Base-by-base conservation (phyloP, 768 basidiomycete genomes). In the Steccherinum ochraceum region DNA sequence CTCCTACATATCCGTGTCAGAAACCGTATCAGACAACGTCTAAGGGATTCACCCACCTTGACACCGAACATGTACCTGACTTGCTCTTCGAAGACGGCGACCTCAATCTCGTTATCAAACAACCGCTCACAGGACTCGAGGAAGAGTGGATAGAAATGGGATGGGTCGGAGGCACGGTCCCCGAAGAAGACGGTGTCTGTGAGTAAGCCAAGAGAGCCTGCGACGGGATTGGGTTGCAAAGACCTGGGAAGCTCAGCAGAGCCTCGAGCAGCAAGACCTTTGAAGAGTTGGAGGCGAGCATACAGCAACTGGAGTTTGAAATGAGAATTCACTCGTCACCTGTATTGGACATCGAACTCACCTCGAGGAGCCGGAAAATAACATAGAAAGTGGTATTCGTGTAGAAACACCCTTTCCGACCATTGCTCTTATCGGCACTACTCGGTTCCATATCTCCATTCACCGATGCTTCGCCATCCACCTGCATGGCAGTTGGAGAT, bases 61-160 rank as follows among this genome's bases (percentile, higher is more conserved):
- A 83, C 76, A n/a, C 90, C 89, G 66, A 92, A 94, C 75, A 93
- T 84, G 50, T 76, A 77, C 40, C 95, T 76, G 73, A 95, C 79
- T 58, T 88, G 88, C 58, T 99, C 96, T 67, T 98, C 95, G 63
- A 94, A 98, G 3, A 74, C 77, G 40, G 74, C 70, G 56, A 86
- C 86, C 59, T 99, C 96, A 20, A 98, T 74, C 64, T 96, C 91
- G 56, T 87, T 89, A 61, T 94, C 94, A 57, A 97, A 96, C 42
- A 98, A 66, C 53, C 84, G 79, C 65, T 99, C 96, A 63, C 89
- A 91, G 3, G 88, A 83, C 52, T 86, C 88, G 13, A 99, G 76
- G 59, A 93, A 70, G 50, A 93, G 74, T 45, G 85, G 84, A 58
- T 97, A 97, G 58, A 81, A 89, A 57, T 88, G 81, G 24, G 76